Evolutionary conservation across 2,329 filamentous ascomycete species (phyloP).

Genomic region (Nakataea oryzae): DNA sequence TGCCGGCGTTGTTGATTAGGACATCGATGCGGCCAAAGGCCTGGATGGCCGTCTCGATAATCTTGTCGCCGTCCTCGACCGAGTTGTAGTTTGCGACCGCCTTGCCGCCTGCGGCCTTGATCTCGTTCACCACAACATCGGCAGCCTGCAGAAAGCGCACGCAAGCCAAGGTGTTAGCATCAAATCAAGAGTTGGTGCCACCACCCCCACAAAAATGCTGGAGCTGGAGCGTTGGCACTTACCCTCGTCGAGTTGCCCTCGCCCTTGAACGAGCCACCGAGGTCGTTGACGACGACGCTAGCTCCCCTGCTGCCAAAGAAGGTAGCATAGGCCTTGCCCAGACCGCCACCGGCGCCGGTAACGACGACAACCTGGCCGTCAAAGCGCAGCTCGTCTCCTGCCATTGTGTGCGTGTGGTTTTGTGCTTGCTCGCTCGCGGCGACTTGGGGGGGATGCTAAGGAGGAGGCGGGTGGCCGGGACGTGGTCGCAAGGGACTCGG

Average conservation of each 20-base stretch:
- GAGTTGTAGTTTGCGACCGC: slow-evolving; percentile 96
- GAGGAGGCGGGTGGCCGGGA: background rate
- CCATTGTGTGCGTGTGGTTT: slow-evolving; percentile 31
- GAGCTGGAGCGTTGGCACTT: slow-evolving; percentile 13
- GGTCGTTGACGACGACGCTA: slow-evolving; percentile 76
- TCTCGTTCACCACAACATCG: slow-evolving; percentile 74
- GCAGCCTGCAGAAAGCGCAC: slow-evolving; percentile 46
- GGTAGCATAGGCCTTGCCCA: slow-evolving; percentile 72
- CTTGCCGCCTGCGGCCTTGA: slow-evolving; percentile 81
- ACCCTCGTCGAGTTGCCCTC: slow-evolving; percentile 84
- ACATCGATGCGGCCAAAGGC: slow-evolving; percentile 81
- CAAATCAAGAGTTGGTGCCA: too few species aligned
- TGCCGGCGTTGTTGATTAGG: slow-evolving; percentile 96
- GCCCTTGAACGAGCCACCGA: slow-evolving; percentile 87
- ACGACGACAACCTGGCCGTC: slow-evolving; percentile 85
- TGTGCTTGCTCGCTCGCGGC: background rate
- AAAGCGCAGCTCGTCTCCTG: slow-evolving; percentile 59
- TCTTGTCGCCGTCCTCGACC: slow-evolving; percentile 86
- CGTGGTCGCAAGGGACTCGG: background rate
- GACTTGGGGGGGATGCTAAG: background rate
- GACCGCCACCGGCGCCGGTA: slow-evolving; percentile 73
- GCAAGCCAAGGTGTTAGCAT: slow-evolving; percentile 11
- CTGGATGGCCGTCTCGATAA: slow-evolving; percentile 81
- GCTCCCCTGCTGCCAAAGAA: slow-evolving; percentile 88
- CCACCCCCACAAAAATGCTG: background rate